Conservation (phyloP, 768 basidiomycete species). For the Kondoa malvinella region DNA sequence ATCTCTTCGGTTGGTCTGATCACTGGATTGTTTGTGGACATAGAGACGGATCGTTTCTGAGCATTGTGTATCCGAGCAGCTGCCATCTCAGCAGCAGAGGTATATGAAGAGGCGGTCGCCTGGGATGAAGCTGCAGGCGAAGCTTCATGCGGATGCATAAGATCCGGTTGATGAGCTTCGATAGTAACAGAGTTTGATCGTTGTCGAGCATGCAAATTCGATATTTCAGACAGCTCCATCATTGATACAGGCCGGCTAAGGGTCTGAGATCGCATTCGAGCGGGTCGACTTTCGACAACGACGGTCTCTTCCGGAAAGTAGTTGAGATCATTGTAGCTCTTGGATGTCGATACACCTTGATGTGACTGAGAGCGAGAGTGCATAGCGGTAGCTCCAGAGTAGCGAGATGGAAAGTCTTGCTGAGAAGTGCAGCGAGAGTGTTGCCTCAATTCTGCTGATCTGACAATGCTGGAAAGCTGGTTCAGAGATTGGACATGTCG, state of each 20-base stretch:
- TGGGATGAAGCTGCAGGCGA: background rate
- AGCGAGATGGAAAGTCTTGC: background rate
- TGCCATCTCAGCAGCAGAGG: background rate
- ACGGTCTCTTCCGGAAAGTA: background rate
- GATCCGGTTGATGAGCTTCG: background rate
- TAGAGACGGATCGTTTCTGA: too few species aligned
- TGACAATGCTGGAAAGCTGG: background rate
- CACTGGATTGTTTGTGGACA: background rate
- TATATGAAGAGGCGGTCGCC: constrained; percentile 1
- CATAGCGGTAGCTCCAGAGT: background rate
- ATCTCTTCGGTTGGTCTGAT: background rate
- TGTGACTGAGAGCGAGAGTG: background rate
- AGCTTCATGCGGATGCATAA: background rate
- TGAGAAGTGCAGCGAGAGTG: background rate
- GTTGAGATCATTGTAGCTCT: background rate
- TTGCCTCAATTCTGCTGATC: background rate
- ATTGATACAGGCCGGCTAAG: constrained; percentile 46
- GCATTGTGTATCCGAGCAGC: background rate
- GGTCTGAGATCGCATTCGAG: constrained; percentile 34
- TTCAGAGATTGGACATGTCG: background rate
- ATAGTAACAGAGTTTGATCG: background rate
- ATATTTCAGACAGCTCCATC: background rate
- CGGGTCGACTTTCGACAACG: background rate
- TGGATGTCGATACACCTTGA: background rate
- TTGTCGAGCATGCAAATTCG: background rate